Percentiles rank a stretch among this genome's conserved stretches.
These are phyloP conservation scores for Chrysoporthe austroafricana DNA, from an alignment of 2,329 filamentous ascomycete species.

Conservation along the genomic window DNA sequence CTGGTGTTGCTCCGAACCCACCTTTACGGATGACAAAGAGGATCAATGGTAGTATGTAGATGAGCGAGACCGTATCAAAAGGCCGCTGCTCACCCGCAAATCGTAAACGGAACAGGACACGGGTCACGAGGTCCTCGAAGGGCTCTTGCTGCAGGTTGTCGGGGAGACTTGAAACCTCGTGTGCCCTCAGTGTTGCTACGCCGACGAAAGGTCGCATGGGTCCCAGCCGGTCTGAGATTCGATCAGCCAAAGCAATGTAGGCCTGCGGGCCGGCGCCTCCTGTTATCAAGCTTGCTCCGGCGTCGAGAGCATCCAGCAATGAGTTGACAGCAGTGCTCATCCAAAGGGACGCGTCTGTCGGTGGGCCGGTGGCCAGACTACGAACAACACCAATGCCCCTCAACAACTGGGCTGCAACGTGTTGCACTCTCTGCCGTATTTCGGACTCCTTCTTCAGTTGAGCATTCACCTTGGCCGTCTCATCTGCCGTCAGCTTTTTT, in stretches of 20 bases:
- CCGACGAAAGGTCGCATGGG: slow-evolving; percentile 81
- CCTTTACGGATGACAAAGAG: slow-evolving; percentile 79
- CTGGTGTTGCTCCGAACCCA: slow-evolving; percentile 71
- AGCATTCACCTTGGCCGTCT: slow-evolving; percentile 86
- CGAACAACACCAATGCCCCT: slow-evolving; percentile 86
- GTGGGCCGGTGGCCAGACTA: slow-evolving; percentile 81
- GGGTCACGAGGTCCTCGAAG: slow-evolving; percentile 82
- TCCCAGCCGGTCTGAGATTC: slow-evolving; percentile 75
- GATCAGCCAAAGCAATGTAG: slow-evolving; percentile 79
- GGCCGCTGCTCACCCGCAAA: slow-evolving; percentile 93
- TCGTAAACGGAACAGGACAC: slow-evolving; percentile 86
- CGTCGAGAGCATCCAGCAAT: slow-evolving; percentile 74
- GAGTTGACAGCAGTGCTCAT: slow-evolving; percentile 79
- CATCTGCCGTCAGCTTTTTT: slow-evolving; percentile 88
- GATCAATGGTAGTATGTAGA: slow-evolving; percentile 83
- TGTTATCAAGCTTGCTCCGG: slow-evolving; percentile 79
- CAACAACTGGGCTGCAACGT: slow-evolving; percentile 70
- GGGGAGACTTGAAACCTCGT: slow-evolving; percentile 73
- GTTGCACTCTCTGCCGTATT: slow-evolving; percentile 74
- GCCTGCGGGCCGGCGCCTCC: slow-evolving; percentile 78
- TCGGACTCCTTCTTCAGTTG: slow-evolving; percentile 85
- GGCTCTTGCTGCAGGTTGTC: slow-evolving; percentile 76
- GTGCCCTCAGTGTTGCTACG: slow-evolving; percentile 79
- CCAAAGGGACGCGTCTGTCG: slow-evolving; percentile 88
- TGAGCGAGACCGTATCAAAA: slow-evolving; percentile 84